Conservation (phyloP, 345 rosid genomes). For the Populus tremula region DNA sequence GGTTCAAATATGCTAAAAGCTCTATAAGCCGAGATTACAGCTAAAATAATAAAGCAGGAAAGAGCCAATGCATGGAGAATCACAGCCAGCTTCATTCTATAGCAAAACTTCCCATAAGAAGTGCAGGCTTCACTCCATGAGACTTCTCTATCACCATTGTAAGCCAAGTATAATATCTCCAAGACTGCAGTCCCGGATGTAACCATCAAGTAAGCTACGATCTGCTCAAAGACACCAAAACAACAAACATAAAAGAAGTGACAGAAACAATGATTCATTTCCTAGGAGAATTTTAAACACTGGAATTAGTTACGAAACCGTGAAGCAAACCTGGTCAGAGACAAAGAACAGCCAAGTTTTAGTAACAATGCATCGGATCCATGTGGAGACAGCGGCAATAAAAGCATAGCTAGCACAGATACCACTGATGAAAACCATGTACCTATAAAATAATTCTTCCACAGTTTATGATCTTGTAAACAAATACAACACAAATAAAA, state of each 20-base stretch:
- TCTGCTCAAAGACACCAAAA: slow-evolving; percentile 31
- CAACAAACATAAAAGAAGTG: not conserved
- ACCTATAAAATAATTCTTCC: slow-evolving; percentile 36
- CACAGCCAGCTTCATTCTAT: slow-evolving; percentile 50
- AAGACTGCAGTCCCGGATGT: slow-evolving; percentile 72
- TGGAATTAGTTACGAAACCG: not conserved
- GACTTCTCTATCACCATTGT: slow-evolving; percentile 59
- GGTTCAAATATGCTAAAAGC: slow-evolving; percentile 63
- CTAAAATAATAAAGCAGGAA: slow-evolving; percentile 52
- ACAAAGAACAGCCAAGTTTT: slow-evolving; percentile 81
- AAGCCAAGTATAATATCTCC: slow-evolving; percentile 59
- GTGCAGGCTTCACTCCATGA: slow-evolving; percentile 87
- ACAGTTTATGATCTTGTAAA: not conserved
- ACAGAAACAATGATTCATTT: not conserved
- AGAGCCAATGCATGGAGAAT: slow-evolving; percentile 60
- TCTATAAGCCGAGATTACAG: slow-evolving; percentile 75
- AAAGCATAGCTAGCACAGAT: slow-evolving; percentile 66
- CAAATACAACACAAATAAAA: not conserved
- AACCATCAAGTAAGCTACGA: slow-evolving; percentile 67
- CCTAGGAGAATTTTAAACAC: not conserved
- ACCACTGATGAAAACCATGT: slow-evolving; percentile 67
- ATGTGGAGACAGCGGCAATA: slow-evolving; percentile 46
- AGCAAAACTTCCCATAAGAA: slow-evolving; percentile 60
- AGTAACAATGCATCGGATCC: slow-evolving; percentile 52
- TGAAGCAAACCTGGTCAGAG: slow-evolving; percentile 70